These are phyloP conservation scores for Athelia sp. DNA, from an alignment of 1,284 basidiomycete species.

Conservation along the genomic window DNA sequence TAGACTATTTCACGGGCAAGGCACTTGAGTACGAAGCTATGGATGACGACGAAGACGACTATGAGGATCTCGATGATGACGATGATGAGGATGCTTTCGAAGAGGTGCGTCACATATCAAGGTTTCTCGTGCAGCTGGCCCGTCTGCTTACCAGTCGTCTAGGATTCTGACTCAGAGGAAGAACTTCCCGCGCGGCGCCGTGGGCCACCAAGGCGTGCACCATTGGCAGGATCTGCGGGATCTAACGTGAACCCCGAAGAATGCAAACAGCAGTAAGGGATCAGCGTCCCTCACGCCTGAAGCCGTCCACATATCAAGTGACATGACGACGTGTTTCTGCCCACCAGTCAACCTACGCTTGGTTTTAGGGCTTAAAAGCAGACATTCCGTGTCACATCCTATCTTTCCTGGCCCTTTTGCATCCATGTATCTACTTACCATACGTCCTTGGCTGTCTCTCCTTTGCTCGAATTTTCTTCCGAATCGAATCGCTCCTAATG, in stretches of 20 bases:
- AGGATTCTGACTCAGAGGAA: conserved; percentile 61
- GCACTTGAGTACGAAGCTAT: conserved; percentile 85
- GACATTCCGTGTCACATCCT: too few relatives aligned
- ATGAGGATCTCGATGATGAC: conserved; percentile 55
- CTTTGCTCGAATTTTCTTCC: too few relatives aligned
- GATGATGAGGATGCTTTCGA: conserved; percentile 48
- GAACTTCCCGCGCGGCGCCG: conserved; percentile 55
- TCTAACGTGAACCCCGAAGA: conserved; percentile 66
- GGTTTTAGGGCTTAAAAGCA: too few relatives aligned
- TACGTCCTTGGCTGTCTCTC: too few relatives aligned
- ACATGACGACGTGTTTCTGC: background rate
- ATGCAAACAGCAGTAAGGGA: conserved; percentile 77
- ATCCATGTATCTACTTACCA: too few relatives aligned
- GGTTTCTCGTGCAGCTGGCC: conserved; percentile 2
- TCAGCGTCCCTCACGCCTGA: background rate
- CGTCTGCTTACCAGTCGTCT: background rate
- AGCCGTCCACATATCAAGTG: background rate
- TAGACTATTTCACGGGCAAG: conserved; percentile 97
- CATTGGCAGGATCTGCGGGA: conserved; percentile 26
- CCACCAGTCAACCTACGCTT: background rate
- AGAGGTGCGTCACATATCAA: conserved; percentile 7
- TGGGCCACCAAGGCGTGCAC: conserved; percentile 48
- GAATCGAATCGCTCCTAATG: too few relatives aligned
- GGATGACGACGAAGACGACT: conserved; percentile 68
- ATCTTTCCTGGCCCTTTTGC: too few relatives aligned